Base-by-base conservation (phyloP, 1,284 basidiomycete genomes). In the Austroboletus novae-zelandiae region DNA sequence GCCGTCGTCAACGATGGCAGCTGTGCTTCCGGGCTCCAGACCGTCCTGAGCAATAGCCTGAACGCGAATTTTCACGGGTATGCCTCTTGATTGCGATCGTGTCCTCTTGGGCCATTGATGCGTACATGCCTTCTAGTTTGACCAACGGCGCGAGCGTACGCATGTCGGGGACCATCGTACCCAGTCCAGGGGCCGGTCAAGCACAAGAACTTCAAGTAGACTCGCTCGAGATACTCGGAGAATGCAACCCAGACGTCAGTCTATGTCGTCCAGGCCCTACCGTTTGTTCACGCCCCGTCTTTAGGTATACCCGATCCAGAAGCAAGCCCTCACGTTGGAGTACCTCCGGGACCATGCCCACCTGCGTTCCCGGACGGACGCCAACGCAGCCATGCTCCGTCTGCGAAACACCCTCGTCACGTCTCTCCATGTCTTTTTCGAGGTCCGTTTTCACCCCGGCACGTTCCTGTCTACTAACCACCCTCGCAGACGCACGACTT, bases 221-320 rank as follows among this genome's bases (percentile, higher is more conserved):
- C 14, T 65, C 75, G 4, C 71, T 88, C 2, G 72, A 82, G 27
- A 71, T 94, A 1, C 67, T 94, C 1, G 93, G 93, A 9, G 73
- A 73, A 45, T 94, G 89, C 62, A 82, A 91, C 64, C 80, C 87
- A 9, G 84, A 86, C 55, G 88, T 89, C 50, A 54, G 79, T 65
- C 17, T 25, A 30, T 13, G 15, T n/a, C 36, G 8, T 49, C 32
- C 30, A 41, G 9, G 4, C 18, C 23, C 27, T 44, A 32, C n/a
- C 13, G 13, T 40, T 45, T 9, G 32, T 52, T 67, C 45, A 61
- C 25, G 1, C 18, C 39, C 40, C 25, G 17, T 45, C 43, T 15
- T 2, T 27, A 91, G 89, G 70, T 71, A 48, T 95, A 95, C 65
- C 92, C 93, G 0, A 90, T 94, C 40, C 93, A 93, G 70, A 95